Conservation (phyloP, 2,329 filamentous ascomycete species). For the Aspergillus carbonarius region DNA sequence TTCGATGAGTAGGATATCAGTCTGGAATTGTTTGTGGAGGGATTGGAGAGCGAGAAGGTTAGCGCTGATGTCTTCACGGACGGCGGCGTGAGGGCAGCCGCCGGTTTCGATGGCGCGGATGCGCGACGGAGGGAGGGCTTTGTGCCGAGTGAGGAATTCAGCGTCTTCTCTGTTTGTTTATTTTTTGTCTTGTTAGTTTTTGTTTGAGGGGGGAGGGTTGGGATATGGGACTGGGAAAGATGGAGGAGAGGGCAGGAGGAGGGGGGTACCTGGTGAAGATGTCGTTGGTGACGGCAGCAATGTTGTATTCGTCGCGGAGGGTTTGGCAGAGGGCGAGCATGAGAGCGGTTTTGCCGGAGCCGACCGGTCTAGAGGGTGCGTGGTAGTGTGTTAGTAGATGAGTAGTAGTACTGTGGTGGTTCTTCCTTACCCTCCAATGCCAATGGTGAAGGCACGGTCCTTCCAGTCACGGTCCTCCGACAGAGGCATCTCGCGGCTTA, state of each 20-base stretch:
- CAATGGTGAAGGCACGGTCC: conserved; percentile 88
- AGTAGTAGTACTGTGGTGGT: neutral
- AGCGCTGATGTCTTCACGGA: conserved; percentile 91
- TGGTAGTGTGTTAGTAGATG: neutral
- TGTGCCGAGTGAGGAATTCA: conserved; percentile 88
- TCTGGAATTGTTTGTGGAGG: conserved; percentile 74
- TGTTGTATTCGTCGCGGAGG: conserved; percentile 75
- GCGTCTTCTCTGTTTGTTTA: conserved; percentile 72
- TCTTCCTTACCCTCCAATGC: conserved; percentile 85
- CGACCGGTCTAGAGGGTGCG: conserved; percentile 68
- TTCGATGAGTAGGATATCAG: conserved; percentile 90
- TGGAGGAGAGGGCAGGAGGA: neutral
- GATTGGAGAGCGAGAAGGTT: conserved; percentile 92
- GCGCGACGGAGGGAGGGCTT: conserved; percentile 75
- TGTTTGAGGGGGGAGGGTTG: neutral
- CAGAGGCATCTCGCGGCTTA: conserved; percentile 90
- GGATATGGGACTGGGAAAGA: neutral
- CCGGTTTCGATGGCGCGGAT: conserved; percentile 97
- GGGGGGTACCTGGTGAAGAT: conserved; percentile 76
- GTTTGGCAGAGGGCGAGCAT: conserved; percentile 91
- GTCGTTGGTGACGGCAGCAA: conserved; percentile 97
- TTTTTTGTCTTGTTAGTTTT: neutral
- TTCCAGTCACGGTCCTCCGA: conserved; percentile 83
- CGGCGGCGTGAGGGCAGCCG: conserved; percentile 93
- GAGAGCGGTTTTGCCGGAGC: conserved; percentile 93